These are phyloP conservation scores for Fonsecaea erecta DNA, from an alignment of 2,329 filamentous ascomycete species.

Conservation along the genomic window DNA sequence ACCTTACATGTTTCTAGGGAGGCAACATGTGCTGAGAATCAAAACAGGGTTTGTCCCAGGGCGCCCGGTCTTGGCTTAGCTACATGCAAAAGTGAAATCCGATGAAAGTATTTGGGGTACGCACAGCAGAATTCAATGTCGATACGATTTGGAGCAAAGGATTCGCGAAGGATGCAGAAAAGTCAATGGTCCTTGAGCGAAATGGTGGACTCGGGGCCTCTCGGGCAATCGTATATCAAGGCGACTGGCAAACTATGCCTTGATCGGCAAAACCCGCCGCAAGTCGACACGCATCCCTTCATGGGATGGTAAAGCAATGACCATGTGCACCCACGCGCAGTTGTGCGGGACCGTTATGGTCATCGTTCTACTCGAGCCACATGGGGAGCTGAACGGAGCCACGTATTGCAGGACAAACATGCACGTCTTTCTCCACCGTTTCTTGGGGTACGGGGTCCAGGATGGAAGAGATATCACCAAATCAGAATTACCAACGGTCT, in stretches of 20 bases:
- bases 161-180: constrained; percentile 7
- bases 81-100: constrained; percentile 2
- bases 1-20: not conserved
- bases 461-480: constrained; percentile 5
- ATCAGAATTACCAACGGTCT: constrained; percentile 3
- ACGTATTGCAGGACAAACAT: constrained; percentile 7
- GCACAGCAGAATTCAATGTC: not conserved
- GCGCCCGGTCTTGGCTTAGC: not conserved
- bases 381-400: constrained; percentile 7
- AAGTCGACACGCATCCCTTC: not conserved
- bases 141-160: constrained; percentile 2
- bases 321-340: constrained; percentile 5
- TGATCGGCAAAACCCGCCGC: constrained; percentile 6
- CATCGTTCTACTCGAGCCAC: constrained; percentile 4
- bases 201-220: constrained; percentile 7
- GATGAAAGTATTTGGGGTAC: not conserved
- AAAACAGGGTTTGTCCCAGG: not conserved
- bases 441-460: not conserved
- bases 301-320: not conserved
- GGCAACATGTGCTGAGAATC: not conserved
- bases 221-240: constrained; percentile 1
- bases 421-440: not conserved
- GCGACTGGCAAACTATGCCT: not conserved
- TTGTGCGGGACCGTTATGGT: not conserved
- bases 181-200: constrained; percentile 1